A percentile compares a stretch with the other conserved stretches of the same genome.
phyloP scores from a whole-genome alignment of 2,329 filamentous ascomycete genomes.

The Alternaria ventricosa region DNA sequence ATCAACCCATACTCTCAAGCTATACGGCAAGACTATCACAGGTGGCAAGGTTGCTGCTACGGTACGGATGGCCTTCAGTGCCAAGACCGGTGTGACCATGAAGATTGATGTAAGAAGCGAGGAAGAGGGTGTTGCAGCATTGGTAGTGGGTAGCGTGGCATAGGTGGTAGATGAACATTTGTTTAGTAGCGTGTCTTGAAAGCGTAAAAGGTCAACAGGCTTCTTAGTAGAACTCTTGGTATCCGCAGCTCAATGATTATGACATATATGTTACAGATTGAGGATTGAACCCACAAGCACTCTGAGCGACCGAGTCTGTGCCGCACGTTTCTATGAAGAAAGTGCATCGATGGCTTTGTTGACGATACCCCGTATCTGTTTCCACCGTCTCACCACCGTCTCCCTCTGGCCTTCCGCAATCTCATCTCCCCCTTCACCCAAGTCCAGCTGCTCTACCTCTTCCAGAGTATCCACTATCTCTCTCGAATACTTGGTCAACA shows the following conservation, averaged over 20 bases:
- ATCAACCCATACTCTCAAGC: constrained; percentile 91
- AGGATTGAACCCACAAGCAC: not conserved
- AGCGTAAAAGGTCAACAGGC: constrained; percentile 10
- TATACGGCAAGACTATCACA: constrained; percentile 92
- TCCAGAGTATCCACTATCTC: constrained; percentile 36
- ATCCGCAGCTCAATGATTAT: constrained; percentile 12
- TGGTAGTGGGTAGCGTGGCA: constrained; percentile 84
- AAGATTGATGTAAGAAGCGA: constrained; percentile 93
- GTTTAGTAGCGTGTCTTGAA: constrained; percentile 5
- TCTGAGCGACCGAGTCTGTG: not conserved
- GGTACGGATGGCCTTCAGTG: constrained; percentile 91
- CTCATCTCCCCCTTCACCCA: not conserved
- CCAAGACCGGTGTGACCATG: constrained; percentile 91
- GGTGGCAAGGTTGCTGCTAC: constrained; percentile 87
- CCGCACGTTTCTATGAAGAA: not conserved
- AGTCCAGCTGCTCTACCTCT: constrained; percentile 34
- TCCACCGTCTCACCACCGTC: constrained; percentile 43
- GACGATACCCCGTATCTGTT: constrained; percentile 43
- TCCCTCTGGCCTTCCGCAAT: constrained; percentile 29
- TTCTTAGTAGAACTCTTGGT: constrained; percentile 7
- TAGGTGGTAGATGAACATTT: constrained; percentile 50
- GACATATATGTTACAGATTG: not conserved
- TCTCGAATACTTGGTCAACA: constrained; percentile 40
- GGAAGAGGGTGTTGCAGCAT: constrained; percentile 85
- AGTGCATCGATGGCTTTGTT: constrained; percentile 23